phyloP scores from a whole-genome alignment of 2,329 filamentous ascomycete genomes.

The Penicillium digitatum region DNA sequence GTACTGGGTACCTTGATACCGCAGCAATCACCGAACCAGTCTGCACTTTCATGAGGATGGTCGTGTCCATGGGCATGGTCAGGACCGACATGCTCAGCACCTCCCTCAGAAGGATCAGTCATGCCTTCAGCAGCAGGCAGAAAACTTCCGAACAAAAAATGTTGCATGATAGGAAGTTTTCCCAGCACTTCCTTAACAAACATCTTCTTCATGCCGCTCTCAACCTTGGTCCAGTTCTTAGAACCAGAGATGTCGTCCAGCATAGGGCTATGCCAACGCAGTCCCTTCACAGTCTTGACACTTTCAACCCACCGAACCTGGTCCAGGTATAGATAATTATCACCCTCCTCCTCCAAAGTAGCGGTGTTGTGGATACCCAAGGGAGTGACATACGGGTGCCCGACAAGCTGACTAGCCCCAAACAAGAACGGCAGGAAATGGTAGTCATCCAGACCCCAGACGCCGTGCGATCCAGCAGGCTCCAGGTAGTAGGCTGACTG shows the following conservation, averaged over 20 bases:
- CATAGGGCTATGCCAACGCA: slow-evolving; percentile 98
- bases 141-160: slow-evolving; percentile 88
- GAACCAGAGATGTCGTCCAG: slow-evolving; percentile 93
- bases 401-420: slow-evolving; percentile 81
- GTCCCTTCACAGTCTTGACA: slow-evolving; percentile 90
- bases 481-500: slow-evolving; percentile 95
- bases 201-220: slow-evolving; percentile 94
- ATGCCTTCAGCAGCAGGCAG: slow-evolving; percentile 78
- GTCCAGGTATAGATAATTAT: slow-evolving; percentile 83
- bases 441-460: slow-evolving; percentile 97
- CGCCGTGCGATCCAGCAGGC: slow-evolving; percentile 91
- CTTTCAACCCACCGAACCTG: slow-evolving; percentile 93
- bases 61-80: slow-evolving; percentile 62
- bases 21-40: slow-evolving; percentile 89
- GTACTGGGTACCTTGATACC: slow-evolving; percentile 96
- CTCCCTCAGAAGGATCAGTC: slow-evolving; percentile 49
- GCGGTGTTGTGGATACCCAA: slow-evolving; percentile 82
- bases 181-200: slow-evolving; percentile 87
- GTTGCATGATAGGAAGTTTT: slow-evolving; percentile 97
- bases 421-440: slow-evolving; percentile 96
- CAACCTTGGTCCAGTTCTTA: slow-evolving; percentile 86
- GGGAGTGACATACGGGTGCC: slow-evolving; percentile 76
- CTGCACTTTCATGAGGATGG: slow-evolving; percentile 58
- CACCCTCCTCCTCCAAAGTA: slow-evolving; percentile 77
- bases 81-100: slow-evolving; percentile 51